Evolutionary conservation across 2,329 filamentous ascomycete genomes (phyloP), one percentile per base, ranked within the genome.

Genomic region (Penicillium concentricum): DNA sequence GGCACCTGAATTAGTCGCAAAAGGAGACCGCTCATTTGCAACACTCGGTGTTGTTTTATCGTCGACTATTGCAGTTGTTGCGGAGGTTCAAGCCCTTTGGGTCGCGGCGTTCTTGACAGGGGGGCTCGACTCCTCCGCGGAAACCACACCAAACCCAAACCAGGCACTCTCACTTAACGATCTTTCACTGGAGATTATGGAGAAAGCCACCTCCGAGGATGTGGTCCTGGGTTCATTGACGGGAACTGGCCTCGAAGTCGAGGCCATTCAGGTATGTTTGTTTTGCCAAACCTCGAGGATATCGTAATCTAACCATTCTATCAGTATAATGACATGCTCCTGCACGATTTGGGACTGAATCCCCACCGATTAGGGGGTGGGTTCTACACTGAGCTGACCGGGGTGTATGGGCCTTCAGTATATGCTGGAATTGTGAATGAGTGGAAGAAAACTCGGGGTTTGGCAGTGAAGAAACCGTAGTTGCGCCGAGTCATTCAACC

Each of bases 401-500:
- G 61, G 2, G 58, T 65, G 24, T 68, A 69, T 52, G 45, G 57
- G 12, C 63, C 67, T 7, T 59, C 56, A 7, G 62, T 58, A 15
- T 69, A 69, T 54, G 55, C 56, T 18, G 65, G 65, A 10, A 69
- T 69, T 20, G 67, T 69, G 24, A 59, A 67, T 1, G 65, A 69
- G 46, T 68, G 64, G 65, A 57, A n/a, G 30, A 42, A 41, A 18
- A 41, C 30, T 26, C 26, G 35, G 39, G 22, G 24, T 15, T 9
- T 32, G 34, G 15, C 18, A 2, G 18, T 5, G 18, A 32, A 18
- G 26, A 34, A 37, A 26, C 1, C 2, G 22, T 51, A 37, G 39
- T 15, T 51, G 28, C 12, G 9, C 20, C 9, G 13, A 9, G 15
- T 12, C 5, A 30, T 15, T 5, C 12, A 45, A 6, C 5, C 7